A percentile compares a stretch with the other conserved stretches of the same genome.
Evolutionary conservation across 164 flowering plant genomes (phyloP).

Genomic region (Protea cynaroides): DNA sequence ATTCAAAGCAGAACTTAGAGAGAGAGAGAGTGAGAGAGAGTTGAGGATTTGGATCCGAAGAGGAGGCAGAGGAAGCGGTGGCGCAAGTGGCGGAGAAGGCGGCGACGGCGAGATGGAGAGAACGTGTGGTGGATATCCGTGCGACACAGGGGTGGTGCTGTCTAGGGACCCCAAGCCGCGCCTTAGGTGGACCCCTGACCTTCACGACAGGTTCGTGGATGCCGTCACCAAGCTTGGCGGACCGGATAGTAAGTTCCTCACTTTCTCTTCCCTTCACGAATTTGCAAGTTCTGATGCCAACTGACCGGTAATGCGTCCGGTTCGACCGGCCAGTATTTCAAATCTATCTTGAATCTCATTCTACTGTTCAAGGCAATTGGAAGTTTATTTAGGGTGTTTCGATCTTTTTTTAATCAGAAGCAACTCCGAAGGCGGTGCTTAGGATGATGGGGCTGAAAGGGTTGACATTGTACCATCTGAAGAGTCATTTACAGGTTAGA

Average conservation of each 20-base stretch:
- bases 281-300: no score
- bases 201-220: constrained; percentile 29
- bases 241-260: constrained; percentile 31
- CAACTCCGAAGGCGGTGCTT: constrained; percentile 84
- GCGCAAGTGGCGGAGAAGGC: background rate
- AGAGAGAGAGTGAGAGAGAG: background rate
- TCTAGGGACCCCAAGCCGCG: constrained; percentile 31
- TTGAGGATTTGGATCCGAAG: no score
- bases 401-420: constrained; percentile 40
- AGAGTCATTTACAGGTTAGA: constrained; percentile 90
- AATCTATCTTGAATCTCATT: no score
- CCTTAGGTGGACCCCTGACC: constrained; percentile 33
- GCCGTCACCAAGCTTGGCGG: constrained; percentile 35
- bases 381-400: background rate
- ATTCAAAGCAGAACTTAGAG: background rate
- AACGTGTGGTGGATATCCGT: constrained; percentile 9
- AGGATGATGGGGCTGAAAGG: constrained; percentile 88
- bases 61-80: background rate
- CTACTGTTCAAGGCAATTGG: no score
- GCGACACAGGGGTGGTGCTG: constrained; percentile 15
- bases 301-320: no score
- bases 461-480: constrained; percentile 81
- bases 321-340: no score
- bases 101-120: background rate
- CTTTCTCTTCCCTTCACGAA: no score